Conservation (phyloP, 495 filamentous ascomycete species). For the Podospora pseudoanserina region DNA sequence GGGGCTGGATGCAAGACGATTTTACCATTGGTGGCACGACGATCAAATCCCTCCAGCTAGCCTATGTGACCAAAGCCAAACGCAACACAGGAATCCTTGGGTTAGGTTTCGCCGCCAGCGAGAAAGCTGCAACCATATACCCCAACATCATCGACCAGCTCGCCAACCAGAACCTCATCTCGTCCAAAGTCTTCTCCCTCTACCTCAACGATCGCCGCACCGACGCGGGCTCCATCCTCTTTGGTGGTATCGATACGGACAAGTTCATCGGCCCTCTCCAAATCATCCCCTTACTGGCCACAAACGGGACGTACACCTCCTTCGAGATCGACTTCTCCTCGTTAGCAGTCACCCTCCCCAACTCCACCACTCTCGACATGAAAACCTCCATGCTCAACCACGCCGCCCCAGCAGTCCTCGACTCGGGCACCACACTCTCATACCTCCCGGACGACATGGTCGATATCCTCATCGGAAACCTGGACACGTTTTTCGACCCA, state of each 20-base stretch:
- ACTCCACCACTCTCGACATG: slow-evolving; percentile 34
- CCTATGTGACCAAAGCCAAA: slow-evolving; percentile 66
- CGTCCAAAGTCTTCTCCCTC: slow-evolving; percentile 79
- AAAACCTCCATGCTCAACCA: slow-evolving; percentile 37
- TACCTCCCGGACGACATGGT: slow-evolving; percentile 70
- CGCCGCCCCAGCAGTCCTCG: slow-evolving; percentile 62
- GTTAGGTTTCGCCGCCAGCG: slow-evolving; percentile 76
- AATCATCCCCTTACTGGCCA: slow-evolving; percentile 62
- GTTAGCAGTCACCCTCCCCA: slow-evolving; percentile 31
- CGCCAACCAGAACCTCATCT: slow-evolving; percentile 64
- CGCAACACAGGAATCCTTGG: slow-evolving; percentile 80
- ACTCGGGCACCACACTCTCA: slow-evolving; percentile 78
- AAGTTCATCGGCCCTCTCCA: slow-evolving; percentile 75
- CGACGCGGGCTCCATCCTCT: slow-evolving; percentile 74
- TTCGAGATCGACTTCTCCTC: slow-evolving; percentile 41
- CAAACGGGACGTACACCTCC: slow-evolving; percentile 33
- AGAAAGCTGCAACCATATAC: slow-evolving; percentile 63
- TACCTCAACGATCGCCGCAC: slow-evolving; percentile 66
- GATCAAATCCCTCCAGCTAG: slow-evolving; percentile 72
- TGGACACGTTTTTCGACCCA: slow-evolving; percentile 51
- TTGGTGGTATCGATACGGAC: slow-evolving; percentile 82
- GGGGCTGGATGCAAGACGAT: slow-evolving; percentile 78
- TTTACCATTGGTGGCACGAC: slow-evolving; percentile 63
- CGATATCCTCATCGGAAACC: slow-evolving; percentile 51
- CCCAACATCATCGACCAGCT: slow-evolving; percentile 75